Evolutionary conservation across 108 stramenopile genomes (phyloP).

Genomic region (Nitzschia sp.): DNA sequence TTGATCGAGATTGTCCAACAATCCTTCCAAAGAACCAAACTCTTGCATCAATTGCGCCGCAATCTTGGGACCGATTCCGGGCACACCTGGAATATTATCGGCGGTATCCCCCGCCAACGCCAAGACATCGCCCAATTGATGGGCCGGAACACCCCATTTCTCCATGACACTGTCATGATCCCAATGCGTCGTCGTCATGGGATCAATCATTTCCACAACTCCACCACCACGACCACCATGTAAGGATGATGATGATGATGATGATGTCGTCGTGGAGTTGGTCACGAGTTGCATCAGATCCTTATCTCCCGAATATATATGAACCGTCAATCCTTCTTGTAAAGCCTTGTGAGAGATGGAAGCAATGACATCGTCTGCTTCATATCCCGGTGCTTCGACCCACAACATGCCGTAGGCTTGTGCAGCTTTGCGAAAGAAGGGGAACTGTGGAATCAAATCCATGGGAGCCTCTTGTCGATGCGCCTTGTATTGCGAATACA

Average conservation of each 20-base stretch:
- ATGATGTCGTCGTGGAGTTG: constrained; percentile 16
- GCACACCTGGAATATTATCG: constrained; percentile 87
- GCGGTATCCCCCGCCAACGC: constrained; percentile 86
- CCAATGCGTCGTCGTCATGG: constrained; percentile 63
- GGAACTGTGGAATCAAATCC: constrained; percentile 87
- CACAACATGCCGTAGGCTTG: constrained; percentile 79
- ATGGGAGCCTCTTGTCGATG: constrained; percentile 76
- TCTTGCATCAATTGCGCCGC: constrained; percentile 73
- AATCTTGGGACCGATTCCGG: constrained; percentile 89
- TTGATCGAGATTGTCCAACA: constrained; percentile 51
- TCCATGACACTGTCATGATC: constrained; percentile 65
- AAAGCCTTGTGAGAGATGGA: constrained; percentile 64
- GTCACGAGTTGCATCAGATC: constrained; percentile 92
- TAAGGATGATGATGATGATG: neutral
- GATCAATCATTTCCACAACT: constrained; percentile 81
- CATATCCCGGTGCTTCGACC: constrained; percentile 76
- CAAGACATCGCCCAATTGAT: constrained; percentile 76
- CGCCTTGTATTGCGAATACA: constrained; percentile 85
- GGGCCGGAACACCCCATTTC: constrained; percentile 77
- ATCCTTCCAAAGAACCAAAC: constrained; percentile 58
- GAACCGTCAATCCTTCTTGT: constrained; percentile 61
- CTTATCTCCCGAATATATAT: constrained; percentile 86
- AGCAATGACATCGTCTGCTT: constrained; percentile 94
- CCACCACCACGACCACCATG: constrained; percentile 13
- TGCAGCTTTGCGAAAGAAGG: constrained; percentile 65